Conservation (phyloP, 2,329 filamentous ascomycete genomes). For the Colletotrichum liriopes region DNA sequence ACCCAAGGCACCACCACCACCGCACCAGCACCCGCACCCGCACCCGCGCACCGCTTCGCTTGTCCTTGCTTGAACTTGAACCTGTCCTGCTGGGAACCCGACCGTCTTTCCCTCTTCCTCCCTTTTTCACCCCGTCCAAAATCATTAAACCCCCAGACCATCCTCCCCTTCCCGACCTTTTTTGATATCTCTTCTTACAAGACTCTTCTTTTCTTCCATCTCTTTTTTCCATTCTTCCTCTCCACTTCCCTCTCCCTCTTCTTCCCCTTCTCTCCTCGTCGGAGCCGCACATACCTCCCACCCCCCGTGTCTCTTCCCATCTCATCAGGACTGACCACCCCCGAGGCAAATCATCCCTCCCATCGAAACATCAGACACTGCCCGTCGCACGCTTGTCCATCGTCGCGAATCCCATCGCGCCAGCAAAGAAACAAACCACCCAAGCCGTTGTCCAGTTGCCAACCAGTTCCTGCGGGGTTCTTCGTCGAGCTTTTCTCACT, state of each 20-base stretch:
- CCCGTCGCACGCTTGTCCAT: conserved; percentile 48
- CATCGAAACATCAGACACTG: conserved; percentile 48
- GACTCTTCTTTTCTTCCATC: conserved; percentile 58
- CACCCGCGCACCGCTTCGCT: conserved; percentile 20
- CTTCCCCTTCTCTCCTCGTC: conserved; percentile 49
- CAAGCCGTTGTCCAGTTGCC: conserved; percentile 49
- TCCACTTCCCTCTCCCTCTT: conserved; percentile 47
- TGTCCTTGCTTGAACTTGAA: conserved; percentile 11
- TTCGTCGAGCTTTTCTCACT: conserved; percentile 45
- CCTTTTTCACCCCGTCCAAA: conserved; percentile 50
- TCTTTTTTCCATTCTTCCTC: conserved; percentile 52
- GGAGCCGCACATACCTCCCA: conserved; percentile 45
- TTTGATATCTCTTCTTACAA: conserved; percentile 57
- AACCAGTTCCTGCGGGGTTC: conserved; percentile 50
- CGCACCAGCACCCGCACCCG: conserved; percentile 13
- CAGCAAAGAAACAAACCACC: neutral
- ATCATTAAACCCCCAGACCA: conserved; percentile 59
- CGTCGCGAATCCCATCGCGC: conserved; percentile 43
- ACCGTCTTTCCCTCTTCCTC: conserved; percentile 43
- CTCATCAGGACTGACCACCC: conserved; percentile 48
- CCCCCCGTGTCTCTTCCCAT: conserved; percentile 41
- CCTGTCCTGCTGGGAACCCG: conserved; percentile 18
- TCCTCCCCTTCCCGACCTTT: conserved; percentile 56
- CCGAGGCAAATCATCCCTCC: conserved; percentile 47
- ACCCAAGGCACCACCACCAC: conserved; percentile 23